Evolutionary conservation across 306 rosid genomes (phyloP), one percentile per base, ranked within the genome.

Genomic region (Trifolium dubium): DNA sequence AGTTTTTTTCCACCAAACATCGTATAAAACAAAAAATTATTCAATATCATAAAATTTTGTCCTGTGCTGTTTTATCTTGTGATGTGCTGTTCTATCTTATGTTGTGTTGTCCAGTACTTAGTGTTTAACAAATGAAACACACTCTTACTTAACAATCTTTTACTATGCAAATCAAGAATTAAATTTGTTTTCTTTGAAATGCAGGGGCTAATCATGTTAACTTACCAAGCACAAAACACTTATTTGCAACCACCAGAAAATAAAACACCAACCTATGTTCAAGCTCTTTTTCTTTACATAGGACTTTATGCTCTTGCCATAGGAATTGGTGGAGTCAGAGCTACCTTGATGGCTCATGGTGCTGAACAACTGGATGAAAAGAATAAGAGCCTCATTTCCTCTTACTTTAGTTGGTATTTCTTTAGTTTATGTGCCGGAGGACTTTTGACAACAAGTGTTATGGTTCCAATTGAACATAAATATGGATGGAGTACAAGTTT

Each of bases 321-420:
- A 5, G 83, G 83, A 41, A 50, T 71, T 3, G 86, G 79, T 14
- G 86, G 89, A 34, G n/a, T 73, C 12, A 76, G 60, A 71, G 75
- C 84, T 18, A 32, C 80, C 54, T 79, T 85, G 49, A 71, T 79
- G 15, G 63, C 86, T 58, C 84, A 85, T 44, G 88, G 88, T 11
- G 89, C 84, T 6, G 84, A 82, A 68, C 86, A 82, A 55, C 76
- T 82, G 4, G 86, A 79, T 34, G 72, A 43, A 50, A 41, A 41
- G 18, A 79, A 85, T 14, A 77, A 65, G 59, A 37, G 63, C 13
- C 80, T 72, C 5, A 73, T 85, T 34, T 72, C 89, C 15, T 62
- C 79, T 46, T 82, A 72, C 84, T 85, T 85, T 83, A 82, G 64
- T 23, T 85, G 85, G 86, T 80, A 73, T 62, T 82, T 79, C 73